Evolutionary conservation across 352 stramenopile genomes (phyloP), one percentile per base, ranked within the genome.

Genomic region (Phytophthora pisi): DNA sequence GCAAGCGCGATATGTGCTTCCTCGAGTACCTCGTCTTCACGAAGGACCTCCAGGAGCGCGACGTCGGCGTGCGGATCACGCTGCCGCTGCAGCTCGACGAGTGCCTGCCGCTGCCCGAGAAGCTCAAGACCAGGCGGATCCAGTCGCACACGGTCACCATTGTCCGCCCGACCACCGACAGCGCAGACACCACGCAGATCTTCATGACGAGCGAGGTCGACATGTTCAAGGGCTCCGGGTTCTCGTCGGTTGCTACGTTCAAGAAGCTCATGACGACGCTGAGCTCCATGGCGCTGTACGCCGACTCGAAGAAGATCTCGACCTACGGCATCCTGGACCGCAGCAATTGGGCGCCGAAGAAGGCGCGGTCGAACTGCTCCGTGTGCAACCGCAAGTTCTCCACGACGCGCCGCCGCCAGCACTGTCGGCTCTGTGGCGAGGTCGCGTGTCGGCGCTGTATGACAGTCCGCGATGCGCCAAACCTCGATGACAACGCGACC

Each of bases 361-460:
- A 69, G 30, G 61, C 73, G 42, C 69, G 79, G 4, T 51, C 70
- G 0, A 73, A 77, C 51, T 94, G 86, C 43, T 61, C 64, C 31
- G 79, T 92, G 28, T 94, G 86, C 66, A 78, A 81, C 38, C 74
- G 79, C 34, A 72, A 76, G 26, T 94, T 94, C 42, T 73, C 72
- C 9, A 60, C 83, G 11, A 88, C 81, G 64, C 81, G 83, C 36
- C 79, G 82, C 1, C 81, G 84, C 10, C 86, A 94, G 63, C 86
- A 93, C 65, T 93, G 86, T 40, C 86, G 86, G 8, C 68, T 93
- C 26, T 93, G 86, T 47, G 86, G 86, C n/a, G 86, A 93, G 18
- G 78, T 93, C 24, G 80, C 87, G 30, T 93, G 86, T 59, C 70
- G 83, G 51, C 88, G 84, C 61, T 93, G 86, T 57, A 78, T 85